Conservation (phyloP, 176 grass and related monocot species). For the Neostapfia colusana region DNA sequence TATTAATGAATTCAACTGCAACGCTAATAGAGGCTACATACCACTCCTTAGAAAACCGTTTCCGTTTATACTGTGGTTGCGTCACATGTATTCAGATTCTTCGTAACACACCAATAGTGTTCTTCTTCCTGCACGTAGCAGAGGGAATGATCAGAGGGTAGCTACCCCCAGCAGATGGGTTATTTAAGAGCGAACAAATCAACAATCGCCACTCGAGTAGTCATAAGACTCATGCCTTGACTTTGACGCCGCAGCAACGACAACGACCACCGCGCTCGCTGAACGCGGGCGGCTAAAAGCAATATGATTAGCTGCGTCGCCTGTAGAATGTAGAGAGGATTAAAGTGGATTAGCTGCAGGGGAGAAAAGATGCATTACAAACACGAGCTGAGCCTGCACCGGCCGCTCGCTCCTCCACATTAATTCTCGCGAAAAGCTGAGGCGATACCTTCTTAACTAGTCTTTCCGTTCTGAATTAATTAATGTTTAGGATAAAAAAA, state of each 20-base stretch:
- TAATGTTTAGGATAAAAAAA: no score
- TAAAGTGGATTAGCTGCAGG: not conserved
- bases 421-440: constrained; percentile 1
- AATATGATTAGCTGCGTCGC: not conserved
- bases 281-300: not conserved
- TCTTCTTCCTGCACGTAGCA: not conserved
- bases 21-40: not conserved
- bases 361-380: not conserved
- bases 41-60: not conserved
- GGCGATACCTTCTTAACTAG: not conserved
- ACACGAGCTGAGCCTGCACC: not conserved
- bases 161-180: not conserved
- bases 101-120: constrained; percentile 10
- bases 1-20: not conserved
- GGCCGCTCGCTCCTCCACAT: not conserved
- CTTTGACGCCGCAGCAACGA: not conserved
- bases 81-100: constrained; percentile 31
- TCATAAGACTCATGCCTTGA: constrained; percentile 9
- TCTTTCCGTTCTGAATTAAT: no score
- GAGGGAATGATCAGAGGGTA: not conserved
- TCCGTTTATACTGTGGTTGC: not conserved
- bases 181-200: not conserved
- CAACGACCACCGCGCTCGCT: not conserved
- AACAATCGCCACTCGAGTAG: not conserved
- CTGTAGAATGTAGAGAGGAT: not conserved